Conservation (phyloP, 2,329 filamentous ascomycete genomes). For the Acrocalymma vagum region DNA sequence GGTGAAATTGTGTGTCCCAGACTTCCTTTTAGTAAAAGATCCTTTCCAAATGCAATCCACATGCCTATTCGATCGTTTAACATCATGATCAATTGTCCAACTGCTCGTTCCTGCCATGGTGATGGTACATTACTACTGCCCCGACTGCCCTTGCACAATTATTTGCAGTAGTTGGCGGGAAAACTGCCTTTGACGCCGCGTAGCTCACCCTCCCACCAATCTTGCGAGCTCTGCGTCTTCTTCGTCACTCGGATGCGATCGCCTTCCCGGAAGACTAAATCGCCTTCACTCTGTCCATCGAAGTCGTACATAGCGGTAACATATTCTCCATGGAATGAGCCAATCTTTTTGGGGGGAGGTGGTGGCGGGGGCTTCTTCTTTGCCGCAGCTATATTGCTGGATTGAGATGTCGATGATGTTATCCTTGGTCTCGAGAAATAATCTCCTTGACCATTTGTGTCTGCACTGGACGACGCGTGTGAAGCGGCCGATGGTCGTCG, state of each 20-base stretch:
- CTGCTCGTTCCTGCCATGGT: no score
- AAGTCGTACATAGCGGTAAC: slow-evolving; percentile 81
- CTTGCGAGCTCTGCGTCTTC: slow-evolving; percentile 80
- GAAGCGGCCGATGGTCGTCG: slow-evolving; percentile 41
- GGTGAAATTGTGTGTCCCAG: no score
- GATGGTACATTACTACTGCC: no score
- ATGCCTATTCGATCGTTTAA: no score
- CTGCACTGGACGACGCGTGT: slow-evolving; percentile 38
- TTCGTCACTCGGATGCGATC: slow-evolving; percentile 80
- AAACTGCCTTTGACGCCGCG: slow-evolving; percentile 75
- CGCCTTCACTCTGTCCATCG: slow-evolving; percentile 72
- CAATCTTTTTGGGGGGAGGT: slow-evolving; percentile 68
- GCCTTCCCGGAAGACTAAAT: slow-evolving; percentile 78
- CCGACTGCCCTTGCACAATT: no score
- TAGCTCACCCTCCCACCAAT: slow-evolving; percentile 88
- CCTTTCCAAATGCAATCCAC: no score
- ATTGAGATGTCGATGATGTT: slow-evolving; percentile 52
- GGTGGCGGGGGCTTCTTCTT: slow-evolving; percentile 83
- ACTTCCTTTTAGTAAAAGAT: no score
- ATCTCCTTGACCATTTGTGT: slow-evolving; percentile 36
- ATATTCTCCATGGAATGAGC: slow-evolving; percentile 61
- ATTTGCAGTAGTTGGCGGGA: slow-evolving; percentile 82
- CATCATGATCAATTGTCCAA: no score
- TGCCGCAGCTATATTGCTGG: slow-evolving; percentile 53
- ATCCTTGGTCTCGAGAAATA: slow-evolving; percentile 53